Conservation (phyloP, 2,329 filamentous ascomycete species). For the Aspergillus brasiliensis region DNA sequence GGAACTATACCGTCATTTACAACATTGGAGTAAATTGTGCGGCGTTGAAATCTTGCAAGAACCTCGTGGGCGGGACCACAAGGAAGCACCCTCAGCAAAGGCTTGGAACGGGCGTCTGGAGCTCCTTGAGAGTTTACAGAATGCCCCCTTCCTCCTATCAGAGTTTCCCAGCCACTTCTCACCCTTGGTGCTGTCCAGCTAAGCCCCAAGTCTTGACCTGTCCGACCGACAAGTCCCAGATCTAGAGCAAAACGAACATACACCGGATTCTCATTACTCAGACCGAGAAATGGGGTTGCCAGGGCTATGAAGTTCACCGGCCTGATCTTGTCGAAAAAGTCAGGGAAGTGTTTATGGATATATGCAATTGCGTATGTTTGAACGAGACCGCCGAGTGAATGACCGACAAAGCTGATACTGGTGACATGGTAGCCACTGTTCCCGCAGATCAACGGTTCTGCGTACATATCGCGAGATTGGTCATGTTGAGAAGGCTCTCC, state of each 20-base stretch:
- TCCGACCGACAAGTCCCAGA: conserved; percentile 93
- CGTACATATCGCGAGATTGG: conserved; percentile 42
- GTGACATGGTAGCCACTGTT: conserved; percentile 74
- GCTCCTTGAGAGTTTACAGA: conserved; percentile 55
- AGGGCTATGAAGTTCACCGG: conserved; percentile 90
- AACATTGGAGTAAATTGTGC: conserved; percentile 94
- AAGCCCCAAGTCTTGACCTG: conserved; percentile 89
- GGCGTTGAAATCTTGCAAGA: conserved; percentile 82
- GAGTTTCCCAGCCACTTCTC: conserved; percentile 81
- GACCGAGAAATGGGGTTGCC: conserved; percentile 82
- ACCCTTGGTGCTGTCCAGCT: conserved; percentile 90
- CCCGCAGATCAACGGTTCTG: conserved; percentile 47
- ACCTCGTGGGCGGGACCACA: conserved; percentile 89
- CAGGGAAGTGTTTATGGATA: conserved; percentile 91
- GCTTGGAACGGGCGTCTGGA: conserved; percentile 79
- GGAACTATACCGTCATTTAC: conserved; percentile 98
- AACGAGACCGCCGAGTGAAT: conserved; percentile 85
- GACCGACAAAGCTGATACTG: conserved; percentile 91
- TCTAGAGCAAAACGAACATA: conserved; percentile 97
- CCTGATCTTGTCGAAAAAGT: conserved; percentile 82
- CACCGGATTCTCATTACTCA: conserved; percentile 96
- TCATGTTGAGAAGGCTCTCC: conserved; percentile 33
- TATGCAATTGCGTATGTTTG: conserved; percentile 96
- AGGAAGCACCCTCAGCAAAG: conserved; percentile 81
- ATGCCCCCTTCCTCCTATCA: conserved; percentile 77